Conservation (phyloP, 192 early-diverging fungal species). For the Mortierella claussenii region DNA sequence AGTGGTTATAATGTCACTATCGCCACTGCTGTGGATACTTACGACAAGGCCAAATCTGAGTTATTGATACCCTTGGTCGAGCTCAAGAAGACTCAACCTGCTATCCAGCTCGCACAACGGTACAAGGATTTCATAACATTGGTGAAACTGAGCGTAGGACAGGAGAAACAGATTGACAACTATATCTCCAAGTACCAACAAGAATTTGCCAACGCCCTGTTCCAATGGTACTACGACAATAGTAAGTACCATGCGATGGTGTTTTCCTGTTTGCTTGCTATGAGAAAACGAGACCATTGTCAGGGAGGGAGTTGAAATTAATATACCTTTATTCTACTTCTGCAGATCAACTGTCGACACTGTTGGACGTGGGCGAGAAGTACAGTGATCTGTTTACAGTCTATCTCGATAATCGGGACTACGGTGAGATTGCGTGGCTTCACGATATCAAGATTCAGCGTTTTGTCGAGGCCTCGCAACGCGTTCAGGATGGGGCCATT, state of each 20-base stretch:
- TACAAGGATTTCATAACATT: constrained; percentile 43
- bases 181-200: constrained; percentile 47
- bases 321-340: too few species aligned
- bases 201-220: constrained; percentile 46
- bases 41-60: constrained; percentile 19
- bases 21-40: constrained; percentile 10
- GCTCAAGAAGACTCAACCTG: constrained; percentile 24
- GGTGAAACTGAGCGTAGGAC: constrained; percentile 23
- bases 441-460: constrained; percentile 50
- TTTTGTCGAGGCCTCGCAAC: constrained; percentile 15
- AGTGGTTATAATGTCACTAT: constrained; percentile 14
- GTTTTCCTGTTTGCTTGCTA: not conserved
- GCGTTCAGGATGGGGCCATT: constrained; percentile 22
- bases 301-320: too few species aligned
- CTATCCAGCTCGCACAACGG: constrained; percentile 28
- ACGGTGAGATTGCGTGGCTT: constrained; percentile 38
- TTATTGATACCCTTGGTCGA: constrained; percentile 21
- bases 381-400: constrained; percentile 33
- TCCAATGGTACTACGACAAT: constrained; percentile 43
- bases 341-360: constrained; percentile 14
- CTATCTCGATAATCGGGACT: constrained; percentile 28
- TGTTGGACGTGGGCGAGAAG: constrained; percentile 31
- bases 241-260: constrained; percentile 5
- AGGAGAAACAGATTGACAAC: constrained; percentile 1
- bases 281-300: too few species aligned